Evolutionary conservation across 148 eudicot species (phyloP), one percentile per base, ranked within the genome.

Genomic region (Chenopodium suecicum): DNA sequence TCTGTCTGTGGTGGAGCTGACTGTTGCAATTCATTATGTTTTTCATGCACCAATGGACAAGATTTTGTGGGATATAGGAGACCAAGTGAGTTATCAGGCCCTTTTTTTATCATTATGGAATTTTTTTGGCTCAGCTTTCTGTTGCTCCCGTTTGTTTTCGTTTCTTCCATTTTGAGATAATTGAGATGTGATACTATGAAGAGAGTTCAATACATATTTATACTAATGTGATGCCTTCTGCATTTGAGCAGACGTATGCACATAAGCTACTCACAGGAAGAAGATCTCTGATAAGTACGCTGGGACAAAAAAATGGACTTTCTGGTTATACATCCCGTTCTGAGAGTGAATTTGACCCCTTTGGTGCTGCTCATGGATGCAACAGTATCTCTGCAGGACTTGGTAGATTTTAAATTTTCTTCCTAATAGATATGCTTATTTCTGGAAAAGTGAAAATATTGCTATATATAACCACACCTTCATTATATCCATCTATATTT

Each of bases 321-420:
- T 86, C 90, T 14, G 92, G 86, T 32, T 84, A 79, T 82, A 87
- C 94, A 27, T 78, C 80, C 76, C 90, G 84, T 69, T 73, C 47
- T 65, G 93, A 90, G 85, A 93, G 93, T 79, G 93, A 87, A 78
- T 95, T 85, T 71, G 97, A 95, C 41, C 92, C 97, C 29, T 91
- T 91, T 86, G 97, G 91, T 71, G 87, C 94, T 70, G 98, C 91
- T 67, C 98, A 93, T 85, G 98, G 98, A 80, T 95, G 98, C 88
- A 95, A 89, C 91, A 93, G 98, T 84, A 91, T 95, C 85, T 95
- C 98, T 76, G 97, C 97, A 83, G 98, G 96, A 83, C 97, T 93
- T 76, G 97, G 98, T 95, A 90, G 48, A 47, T 54, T 72, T 68
- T 46, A 37, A 0, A 37, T 73, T 68, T 25, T 73, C 3, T 78